Percentiles rank a stretch among this genome's conserved stretches.
Evolutionary conservation across 345 rosid species (phyloP).

Genomic region (Salix koriyanagi): DNA sequence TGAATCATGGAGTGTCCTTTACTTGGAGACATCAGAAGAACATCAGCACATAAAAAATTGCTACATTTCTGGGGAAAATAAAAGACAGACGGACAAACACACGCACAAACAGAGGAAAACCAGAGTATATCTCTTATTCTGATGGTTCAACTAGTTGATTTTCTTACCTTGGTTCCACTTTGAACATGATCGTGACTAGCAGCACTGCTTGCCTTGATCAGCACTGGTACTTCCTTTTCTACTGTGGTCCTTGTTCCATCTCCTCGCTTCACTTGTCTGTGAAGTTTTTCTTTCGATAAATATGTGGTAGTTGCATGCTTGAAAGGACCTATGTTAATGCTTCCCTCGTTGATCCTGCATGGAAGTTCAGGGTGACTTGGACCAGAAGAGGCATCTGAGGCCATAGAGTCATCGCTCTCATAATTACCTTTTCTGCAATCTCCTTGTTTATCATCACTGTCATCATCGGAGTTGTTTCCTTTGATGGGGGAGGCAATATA

Average conservation of each 20-base stretch:
- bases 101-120: neutral
- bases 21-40: neutral
- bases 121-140: neutral
- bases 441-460: slow-evolving; percentile 15
- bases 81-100: neutral
- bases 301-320: slow-evolving; percentile 30
- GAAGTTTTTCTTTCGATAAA: slow-evolving; percentile 28
- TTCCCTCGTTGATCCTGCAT: slow-evolving; percentile 13
- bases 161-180: slow-evolving; percentile 42
- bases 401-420: slow-evolving; percentile 68
- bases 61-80: neutral
- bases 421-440: slow-evolving; percentile 6
- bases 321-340: slow-evolving; percentile 1
- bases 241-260: slow-evolving; percentile 27
- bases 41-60: neutral
- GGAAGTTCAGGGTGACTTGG: slow-evolving; percentile 42
- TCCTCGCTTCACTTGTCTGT: slow-evolving; percentile 33
- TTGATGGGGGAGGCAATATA: slow-evolving; percentile 47
- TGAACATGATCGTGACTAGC: slow-evolving; percentile 42
- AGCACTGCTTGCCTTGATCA: slow-evolving; percentile 34
- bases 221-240: slow-evolving; percentile 29
- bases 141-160: slow-evolving; percentile 20
- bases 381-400: slow-evolving; percentile 73
- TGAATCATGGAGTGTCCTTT: neutral
- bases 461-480: slow-evolving; percentile 23